Conservation (phyloP, 345 rosid species). For the Hypericum androsaemum region DNA sequence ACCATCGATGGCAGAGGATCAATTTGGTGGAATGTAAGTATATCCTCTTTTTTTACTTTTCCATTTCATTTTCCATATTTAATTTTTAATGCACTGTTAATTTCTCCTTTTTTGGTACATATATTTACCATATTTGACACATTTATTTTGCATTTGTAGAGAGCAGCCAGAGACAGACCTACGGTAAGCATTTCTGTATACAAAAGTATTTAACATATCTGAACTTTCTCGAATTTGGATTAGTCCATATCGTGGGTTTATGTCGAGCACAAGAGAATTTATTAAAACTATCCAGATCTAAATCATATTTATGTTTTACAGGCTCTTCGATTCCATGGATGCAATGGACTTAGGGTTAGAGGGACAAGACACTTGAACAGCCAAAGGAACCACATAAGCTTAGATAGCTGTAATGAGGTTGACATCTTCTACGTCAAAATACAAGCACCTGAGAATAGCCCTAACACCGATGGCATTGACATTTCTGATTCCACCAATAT, state of each 20-base stretch:
- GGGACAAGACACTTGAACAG: slow-evolving; percentile 11
- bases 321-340: slow-evolving; percentile 13
- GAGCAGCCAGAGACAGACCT: slow-evolving; percentile 4
- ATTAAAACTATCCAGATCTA: background rate
- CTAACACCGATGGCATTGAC: slow-evolving; percentile 44
- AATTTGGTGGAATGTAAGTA: slow-evolving; percentile 6
- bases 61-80: too few species aligned
- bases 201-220: too few species aligned
- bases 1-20: slow-evolving; percentile 11
- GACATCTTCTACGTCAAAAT: slow-evolving; percentile 8
- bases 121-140: too few species aligned
- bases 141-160: too few species aligned
- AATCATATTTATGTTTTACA: background rate
- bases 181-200: slow-evolving; percentile 8
- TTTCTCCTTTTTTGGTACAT: too few species aligned
- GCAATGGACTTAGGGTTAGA: slow-evolving; percentile 7
- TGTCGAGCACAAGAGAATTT: too few species aligned
- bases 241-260: background rate
- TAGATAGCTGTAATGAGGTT: slow-evolving; percentile 4
- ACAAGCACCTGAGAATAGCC: slow-evolving; percentile 22
- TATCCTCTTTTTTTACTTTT: background rate
- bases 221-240: background rate
- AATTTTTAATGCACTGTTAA: background rate
- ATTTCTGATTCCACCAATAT: slow-evolving; percentile 8
- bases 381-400: slow-evolving; percentile 17